phyloP scores from a whole-genome alignment of 352 stramenopile genomes.

The Peronospora belbahrii region DNA sequence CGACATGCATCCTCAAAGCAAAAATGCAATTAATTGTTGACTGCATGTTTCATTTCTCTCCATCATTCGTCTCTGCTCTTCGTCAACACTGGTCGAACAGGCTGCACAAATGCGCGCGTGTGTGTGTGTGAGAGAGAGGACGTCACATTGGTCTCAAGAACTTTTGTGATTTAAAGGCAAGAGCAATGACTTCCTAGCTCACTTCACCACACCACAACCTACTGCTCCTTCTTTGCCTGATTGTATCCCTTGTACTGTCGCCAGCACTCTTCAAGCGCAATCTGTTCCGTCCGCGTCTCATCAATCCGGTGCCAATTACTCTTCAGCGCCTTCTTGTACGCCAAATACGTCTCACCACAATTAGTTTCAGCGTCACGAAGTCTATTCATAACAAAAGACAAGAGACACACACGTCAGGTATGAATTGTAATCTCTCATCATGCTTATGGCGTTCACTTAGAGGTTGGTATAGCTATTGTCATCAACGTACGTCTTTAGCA shows the following conservation, averaged over 20 bases:
- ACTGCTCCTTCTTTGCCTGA: constrained; percentile 21
- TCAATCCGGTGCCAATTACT: constrained; percentile 86
- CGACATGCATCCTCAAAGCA: not conserved
- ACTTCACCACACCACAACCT: not conserved
- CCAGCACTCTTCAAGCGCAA: constrained; percentile 81
- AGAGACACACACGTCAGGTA: constrained; percentile 3
- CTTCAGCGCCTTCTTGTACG: constrained; percentile 85
- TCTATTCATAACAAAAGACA: constrained; percentile 22
- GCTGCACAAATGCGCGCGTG: not conserved
- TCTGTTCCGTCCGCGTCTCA: constrained; percentile 78
- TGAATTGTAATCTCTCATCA: not conserved
- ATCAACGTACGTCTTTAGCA: constrained; percentile 76
- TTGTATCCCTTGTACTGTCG: constrained; percentile 69
- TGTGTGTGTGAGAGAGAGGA: no score
- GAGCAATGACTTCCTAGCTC: constrained; percentile 1
- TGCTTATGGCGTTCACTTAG: not conserved
- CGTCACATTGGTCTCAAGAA: constrained; percentile 5
- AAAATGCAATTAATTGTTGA: constrained; percentile 13
- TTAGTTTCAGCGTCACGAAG: constrained; percentile 71
- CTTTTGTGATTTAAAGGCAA: constrained; percentile 25
- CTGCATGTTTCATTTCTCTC: constrained; percentile 26
- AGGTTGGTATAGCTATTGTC: not conserved
- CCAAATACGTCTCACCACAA: constrained; percentile 79
- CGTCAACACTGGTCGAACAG: constrained; percentile 8
- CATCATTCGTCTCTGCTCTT: constrained; percentile 8